phyloP scores from a whole-genome alignment of 2,329 filamentous ascomycete species.

The Aureobasidium sp. region DNA sequence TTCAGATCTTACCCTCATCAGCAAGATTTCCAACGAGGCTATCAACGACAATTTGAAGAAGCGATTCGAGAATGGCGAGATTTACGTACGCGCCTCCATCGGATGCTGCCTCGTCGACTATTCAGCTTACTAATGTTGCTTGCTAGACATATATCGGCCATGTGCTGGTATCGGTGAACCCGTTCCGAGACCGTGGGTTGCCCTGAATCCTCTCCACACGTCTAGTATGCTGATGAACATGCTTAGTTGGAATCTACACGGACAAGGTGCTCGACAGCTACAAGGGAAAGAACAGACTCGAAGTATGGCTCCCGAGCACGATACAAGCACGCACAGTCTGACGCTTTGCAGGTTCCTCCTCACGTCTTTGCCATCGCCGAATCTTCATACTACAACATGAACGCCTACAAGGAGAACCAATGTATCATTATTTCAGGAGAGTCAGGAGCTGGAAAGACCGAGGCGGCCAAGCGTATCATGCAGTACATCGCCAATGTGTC shows the following conservation, averaged over 20 bases:
- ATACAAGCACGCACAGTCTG: neutral
- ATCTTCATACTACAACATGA: slow-evolving; percentile 98
- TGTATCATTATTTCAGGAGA: slow-evolving; percentile 99
- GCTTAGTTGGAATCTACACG: slow-evolving; percentile 79
- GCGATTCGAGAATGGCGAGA: slow-evolving; percentile 93
- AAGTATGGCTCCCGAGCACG: slow-evolving; percentile 38
- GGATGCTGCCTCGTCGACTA: too few species aligned
- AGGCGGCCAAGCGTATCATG: slow-evolving; percentile 98
- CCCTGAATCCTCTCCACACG: too few species aligned
- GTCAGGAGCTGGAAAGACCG: slow-evolving; percentile 95
- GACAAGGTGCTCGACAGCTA: slow-evolving; percentile 89
- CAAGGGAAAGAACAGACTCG: slow-evolving; percentile 91
- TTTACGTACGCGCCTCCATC: slow-evolving; percentile 55
- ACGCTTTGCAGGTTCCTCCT: slow-evolving; percentile 43
- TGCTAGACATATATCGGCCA: slow-evolving; percentile 88
- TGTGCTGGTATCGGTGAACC: slow-evolving; percentile 98
- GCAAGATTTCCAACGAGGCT: slow-evolving; percentile 97
- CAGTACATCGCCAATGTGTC: slow-evolving; percentile 99
- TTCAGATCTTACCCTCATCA: slow-evolving; percentile 92
- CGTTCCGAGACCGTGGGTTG: slow-evolving; percentile 65
- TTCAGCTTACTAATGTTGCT: neutral
- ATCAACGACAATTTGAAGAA: slow-evolving; percentile 99
- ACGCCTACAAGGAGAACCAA: slow-evolving; percentile 97
- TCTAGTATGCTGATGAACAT: neutral
- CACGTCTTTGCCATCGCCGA: slow-evolving; percentile 98